phyloP scores from a whole-genome alignment of 2,329 filamentous ascomycete species.

The Neofusicoccum umdonicola region DNA sequence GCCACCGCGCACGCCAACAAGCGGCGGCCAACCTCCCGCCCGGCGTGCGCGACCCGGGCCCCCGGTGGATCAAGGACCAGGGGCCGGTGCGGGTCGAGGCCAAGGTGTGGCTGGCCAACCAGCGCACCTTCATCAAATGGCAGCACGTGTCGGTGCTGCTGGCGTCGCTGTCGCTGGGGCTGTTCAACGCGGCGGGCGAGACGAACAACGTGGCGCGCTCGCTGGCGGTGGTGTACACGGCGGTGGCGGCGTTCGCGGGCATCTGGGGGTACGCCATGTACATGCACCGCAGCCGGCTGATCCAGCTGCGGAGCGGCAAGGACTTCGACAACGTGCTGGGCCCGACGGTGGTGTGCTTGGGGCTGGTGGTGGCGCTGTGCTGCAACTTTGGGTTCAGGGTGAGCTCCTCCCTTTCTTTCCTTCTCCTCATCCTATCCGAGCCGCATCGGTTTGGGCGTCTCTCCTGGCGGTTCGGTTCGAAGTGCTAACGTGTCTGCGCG shows the following conservation, averaged over 20 bases:
- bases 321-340: slow-evolving; percentile 90
- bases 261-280: slow-evolving; percentile 87
- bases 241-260: slow-evolving; percentile 78
- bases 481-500: background rate
- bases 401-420: background rate
- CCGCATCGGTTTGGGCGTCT: too few species aligned
- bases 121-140: slow-evolving; percentile 98
- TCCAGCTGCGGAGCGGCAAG: slow-evolving; percentile 79
- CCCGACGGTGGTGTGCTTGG: slow-evolving; percentile 77
- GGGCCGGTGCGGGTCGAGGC: slow-evolving; percentile 91
- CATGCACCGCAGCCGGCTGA: slow-evolving; percentile 71
- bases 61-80: slow-evolving; percentile 86
- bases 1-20: slow-evolving; percentile 41
- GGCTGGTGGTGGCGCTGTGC: slow-evolving; percentile 73
- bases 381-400: slow-evolving; percentile 84
- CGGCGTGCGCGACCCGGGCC: slow-evolving; percentile 77
- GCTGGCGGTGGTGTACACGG: slow-evolving; percentile 80
- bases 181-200: slow-evolving; percentile 84
- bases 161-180: slow-evolving; percentile 74
- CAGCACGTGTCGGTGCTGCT: slow-evolving; percentile 90
- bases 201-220: slow-evolving; percentile 69
- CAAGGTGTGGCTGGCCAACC: slow-evolving; percentile 98
- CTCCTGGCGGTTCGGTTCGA: too few species aligned
- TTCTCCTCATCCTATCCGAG: background rate
- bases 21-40: slow-evolving; percentile 64